Percentiles rank a stretch among this genome's conserved stretches.
Conservation (phyloP, 2,329 filamentous ascomycete genomes). For the Plenodomus lindquistii region DNA sequence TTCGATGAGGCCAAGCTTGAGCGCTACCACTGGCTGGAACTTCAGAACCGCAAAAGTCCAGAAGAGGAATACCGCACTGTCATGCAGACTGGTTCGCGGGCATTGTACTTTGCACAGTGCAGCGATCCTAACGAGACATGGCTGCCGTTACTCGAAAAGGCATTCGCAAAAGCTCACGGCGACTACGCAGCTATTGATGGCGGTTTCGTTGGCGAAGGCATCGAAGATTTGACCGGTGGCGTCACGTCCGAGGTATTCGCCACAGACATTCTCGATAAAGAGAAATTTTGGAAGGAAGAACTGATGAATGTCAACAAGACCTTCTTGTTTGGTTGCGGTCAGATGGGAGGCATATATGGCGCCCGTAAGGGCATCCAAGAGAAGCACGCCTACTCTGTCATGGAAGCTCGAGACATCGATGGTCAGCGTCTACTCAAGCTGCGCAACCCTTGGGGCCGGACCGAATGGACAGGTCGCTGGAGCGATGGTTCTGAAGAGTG, state of each 20-base stretch:
- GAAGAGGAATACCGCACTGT: slow-evolving; percentile 69
- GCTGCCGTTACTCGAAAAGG: slow-evolving; percentile 80
- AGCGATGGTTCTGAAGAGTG: slow-evolving; percentile 82
- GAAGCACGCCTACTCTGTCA: slow-evolving; percentile 62
- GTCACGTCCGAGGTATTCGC: slow-evolving; percentile 71
- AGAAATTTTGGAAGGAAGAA: slow-evolving; percentile 82
- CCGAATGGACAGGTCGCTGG: slow-evolving; percentile 82
- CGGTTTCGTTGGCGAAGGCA: slow-evolving; percentile 68
- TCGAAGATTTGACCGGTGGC: slow-evolving; percentile 66
- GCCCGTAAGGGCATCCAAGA: slow-evolving; percentile 52
- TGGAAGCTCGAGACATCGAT: slow-evolving; percentile 63
- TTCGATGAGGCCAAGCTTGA: slow-evolving; percentile 77
- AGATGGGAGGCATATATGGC: slow-evolving; percentile 66
- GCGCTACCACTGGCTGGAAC: slow-evolving; percentile 72
- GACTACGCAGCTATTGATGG: slow-evolving; percentile 77
- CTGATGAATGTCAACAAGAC: slow-evolving; percentile 78
- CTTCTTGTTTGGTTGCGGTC: slow-evolving; percentile 75
- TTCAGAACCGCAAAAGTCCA: slow-evolving; percentile 69
- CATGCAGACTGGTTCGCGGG: slow-evolving; percentile 75
- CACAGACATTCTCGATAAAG: slow-evolving; percentile 74
- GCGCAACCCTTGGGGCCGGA: slow-evolving; percentile 80
- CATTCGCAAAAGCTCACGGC: slow-evolving; percentile 82
- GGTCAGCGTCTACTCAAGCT: slow-evolving; percentile 54
- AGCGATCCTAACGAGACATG: slow-evolving; percentile 79
- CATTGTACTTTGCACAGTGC: slow-evolving; percentile 78